A percentile compares a stretch with the other conserved stretches of the same genome.
These are phyloP conservation scores for Taphrina flavorubra DNA, from an alignment of 1,139 yeast species.

Conservation along the genomic window DNA sequence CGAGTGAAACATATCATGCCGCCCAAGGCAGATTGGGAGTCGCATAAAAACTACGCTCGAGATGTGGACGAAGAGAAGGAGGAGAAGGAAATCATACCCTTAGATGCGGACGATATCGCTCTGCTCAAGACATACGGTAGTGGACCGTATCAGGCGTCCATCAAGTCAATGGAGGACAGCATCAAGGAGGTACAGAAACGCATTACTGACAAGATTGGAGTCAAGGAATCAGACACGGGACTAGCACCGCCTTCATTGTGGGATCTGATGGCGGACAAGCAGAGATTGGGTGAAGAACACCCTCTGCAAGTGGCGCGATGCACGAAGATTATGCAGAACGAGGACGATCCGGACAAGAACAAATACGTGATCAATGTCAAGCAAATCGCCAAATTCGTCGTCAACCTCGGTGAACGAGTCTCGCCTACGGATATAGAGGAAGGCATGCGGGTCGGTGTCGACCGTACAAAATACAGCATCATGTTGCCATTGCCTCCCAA, in stretches of 20 bases:
- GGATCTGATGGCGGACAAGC: slow-evolving; percentile 97
- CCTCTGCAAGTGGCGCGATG: slow-evolving; percentile 98
- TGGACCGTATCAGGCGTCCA: slow-evolving; percentile 86
- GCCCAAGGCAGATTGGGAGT: slow-evolving; percentile 96
- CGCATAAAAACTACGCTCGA: slow-evolving; percentile 60
- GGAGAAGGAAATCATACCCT: slow-evolving; percentile 80
- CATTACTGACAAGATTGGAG: slow-evolving; percentile 89
- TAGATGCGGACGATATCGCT: slow-evolving; percentile 95
- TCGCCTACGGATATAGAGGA: slow-evolving; percentile 99
- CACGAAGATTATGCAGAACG: slow-evolving; percentile 85
- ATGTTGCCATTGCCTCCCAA: slow-evolving; percentile 97
- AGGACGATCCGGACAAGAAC: slow-evolving; percentile 71
- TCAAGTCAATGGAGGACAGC: slow-evolving; percentile 84
- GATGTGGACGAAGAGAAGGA: slow-evolving; percentile 53
- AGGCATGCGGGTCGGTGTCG: slow-evolving; percentile 99
- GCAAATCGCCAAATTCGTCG: slow-evolving; percentile 95
- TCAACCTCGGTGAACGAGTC: slow-evolving; percentile 92
- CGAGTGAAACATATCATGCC: slow-evolving; percentile 59
- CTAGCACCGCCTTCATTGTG: slow-evolving; percentile 93
- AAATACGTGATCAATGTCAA: slow-evolving; percentile 95
- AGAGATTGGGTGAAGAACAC: slow-evolving; percentile 89
- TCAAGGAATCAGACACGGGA: slow-evolving; percentile 86
- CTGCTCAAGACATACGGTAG: slow-evolving; percentile 96
- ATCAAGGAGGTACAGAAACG: slow-evolving; percentile 79
- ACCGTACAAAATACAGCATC: slow-evolving; percentile 93